These are phyloP conservation scores for Monilinia aucupariae DNA, from an alignment of 2,329 filamentous ascomycete genomes.

Conservation along the genomic window DNA sequence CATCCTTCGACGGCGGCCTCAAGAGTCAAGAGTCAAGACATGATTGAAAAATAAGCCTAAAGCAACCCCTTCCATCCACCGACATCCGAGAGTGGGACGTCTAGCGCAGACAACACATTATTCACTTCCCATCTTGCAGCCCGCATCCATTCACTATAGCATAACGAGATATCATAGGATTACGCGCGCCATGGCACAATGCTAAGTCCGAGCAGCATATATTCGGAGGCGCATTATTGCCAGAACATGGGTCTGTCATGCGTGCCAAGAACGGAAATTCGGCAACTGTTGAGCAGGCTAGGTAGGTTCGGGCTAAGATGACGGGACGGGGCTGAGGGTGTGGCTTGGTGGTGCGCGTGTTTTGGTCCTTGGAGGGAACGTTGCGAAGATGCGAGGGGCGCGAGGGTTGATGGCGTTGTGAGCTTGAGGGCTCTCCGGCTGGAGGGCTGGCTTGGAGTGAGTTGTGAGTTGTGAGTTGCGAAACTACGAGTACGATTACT, in stretches of 20 bases:
- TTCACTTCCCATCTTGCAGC: background rate
- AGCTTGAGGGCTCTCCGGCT: background rate
- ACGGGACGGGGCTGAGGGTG: slow-evolving; percentile 1
- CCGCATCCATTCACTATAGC: too few relatives aligned
- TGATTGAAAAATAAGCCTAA: background rate
- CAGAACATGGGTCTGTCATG: background rate
- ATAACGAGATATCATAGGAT: background rate
- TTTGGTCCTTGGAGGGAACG: background rate
- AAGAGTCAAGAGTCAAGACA: too few relatives aligned
- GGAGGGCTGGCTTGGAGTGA: background rate
- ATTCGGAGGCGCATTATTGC: too few relatives aligned
- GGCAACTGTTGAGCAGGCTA: background rate
- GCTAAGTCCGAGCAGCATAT: background rate
- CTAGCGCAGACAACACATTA: background rate
- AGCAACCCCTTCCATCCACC: background rate
- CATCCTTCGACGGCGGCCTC: too few relatives aligned
- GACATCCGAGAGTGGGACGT: background rate
- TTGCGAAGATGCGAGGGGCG: too few relatives aligned
- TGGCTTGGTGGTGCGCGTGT: background rate
- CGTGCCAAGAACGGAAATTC: slow-evolving; percentile 5
- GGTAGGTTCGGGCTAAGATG: background rate
- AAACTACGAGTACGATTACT: too few relatives aligned
- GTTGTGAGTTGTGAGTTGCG: too few relatives aligned
- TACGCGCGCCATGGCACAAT: too few relatives aligned
- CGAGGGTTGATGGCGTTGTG: background rate